Percentiles rank a stretch among this genome's conserved stretches.
phyloP scores from a whole-genome alignment of 257 asterid species.

The Solanum verrucosum region DNA sequence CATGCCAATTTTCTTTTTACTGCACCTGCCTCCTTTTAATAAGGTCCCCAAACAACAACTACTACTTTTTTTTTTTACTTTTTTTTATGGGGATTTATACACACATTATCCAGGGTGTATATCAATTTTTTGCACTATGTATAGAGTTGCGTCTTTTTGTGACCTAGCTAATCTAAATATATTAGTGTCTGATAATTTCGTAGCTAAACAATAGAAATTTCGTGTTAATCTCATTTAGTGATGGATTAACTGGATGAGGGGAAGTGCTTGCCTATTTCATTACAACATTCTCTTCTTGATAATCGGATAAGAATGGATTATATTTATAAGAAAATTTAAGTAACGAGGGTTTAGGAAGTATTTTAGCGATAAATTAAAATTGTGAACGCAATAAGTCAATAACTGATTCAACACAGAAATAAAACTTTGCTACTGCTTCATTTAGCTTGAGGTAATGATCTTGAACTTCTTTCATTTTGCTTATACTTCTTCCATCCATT shows the following conservation, averaged over 20 bases:
- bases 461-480: neutral
- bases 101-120: neutral
- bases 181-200: neutral
- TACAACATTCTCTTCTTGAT: too few relatives aligned
- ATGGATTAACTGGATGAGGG: neutral
- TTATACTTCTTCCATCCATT: neutral
- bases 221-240: neutral
- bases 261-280: neutral
- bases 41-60: neutral
- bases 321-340: neutral
- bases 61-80: neutral
- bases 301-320: neutral
- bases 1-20: neutral
- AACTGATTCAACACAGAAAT: neutral
- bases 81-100: neutral
- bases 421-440: neutral
- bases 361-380: too few relatives aligned
- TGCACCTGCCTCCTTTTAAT: neutral
- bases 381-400: neutral
- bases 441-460: neutral
- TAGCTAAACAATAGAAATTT: neutral
- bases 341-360: neutral
- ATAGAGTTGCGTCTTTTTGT: neutral
- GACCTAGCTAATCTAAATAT: neutral
- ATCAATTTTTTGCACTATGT: neutral